These are phyloP conservation scores for Candida maltosa DNA, from an alignment of 805 yeast species.

Conservation along the genomic window DNA sequence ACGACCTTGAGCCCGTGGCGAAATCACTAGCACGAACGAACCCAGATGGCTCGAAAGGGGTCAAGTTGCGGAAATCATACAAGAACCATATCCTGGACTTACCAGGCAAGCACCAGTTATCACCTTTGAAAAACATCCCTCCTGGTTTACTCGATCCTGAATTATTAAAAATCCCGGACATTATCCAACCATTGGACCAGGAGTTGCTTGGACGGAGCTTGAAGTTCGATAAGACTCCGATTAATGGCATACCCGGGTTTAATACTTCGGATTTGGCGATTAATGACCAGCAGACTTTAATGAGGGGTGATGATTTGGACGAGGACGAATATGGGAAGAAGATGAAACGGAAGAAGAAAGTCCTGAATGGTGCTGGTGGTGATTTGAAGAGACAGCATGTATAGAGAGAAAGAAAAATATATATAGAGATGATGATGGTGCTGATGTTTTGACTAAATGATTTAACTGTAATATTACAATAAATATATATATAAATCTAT, in stretches of 20 bases:
- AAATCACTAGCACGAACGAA: slow-evolving; percentile 81
- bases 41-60: slow-evolving; percentile 87
- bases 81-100: slow-evolving; percentile 87
- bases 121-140: slow-evolving; percentile 29
- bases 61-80: slow-evolving; percentile 89
- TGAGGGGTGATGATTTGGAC: slow-evolving; percentile 38
- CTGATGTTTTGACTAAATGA: no score
- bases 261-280: slow-evolving; percentile 66
- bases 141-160: slow-evolving; percentile 35
- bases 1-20: slow-evolving; percentile 66
- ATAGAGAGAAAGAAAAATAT: slow-evolving; percentile 11
- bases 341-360: slow-evolving; percentile 36
- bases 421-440: no score
- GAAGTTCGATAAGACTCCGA: slow-evolving; percentile 61
- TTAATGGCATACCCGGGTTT: slow-evolving; percentile 75
- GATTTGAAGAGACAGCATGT: slow-evolving; percentile 37
- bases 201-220: slow-evolving; percentile 48
- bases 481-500: no score
- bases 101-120: slow-evolving; percentile 71
- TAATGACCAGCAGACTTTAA: slow-evolving; percentile 42
- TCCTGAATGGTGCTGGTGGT: slow-evolving; percentile 29
- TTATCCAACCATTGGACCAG: slow-evolving; percentile 48
- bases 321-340: slow-evolving; percentile 38
- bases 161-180: slow-evolving; percentile 37
- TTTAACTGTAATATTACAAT: no score